Base-by-base conservation (phyloP, 2,329 filamentous ascomycete species). In the Fusarium palustre region DNA sequence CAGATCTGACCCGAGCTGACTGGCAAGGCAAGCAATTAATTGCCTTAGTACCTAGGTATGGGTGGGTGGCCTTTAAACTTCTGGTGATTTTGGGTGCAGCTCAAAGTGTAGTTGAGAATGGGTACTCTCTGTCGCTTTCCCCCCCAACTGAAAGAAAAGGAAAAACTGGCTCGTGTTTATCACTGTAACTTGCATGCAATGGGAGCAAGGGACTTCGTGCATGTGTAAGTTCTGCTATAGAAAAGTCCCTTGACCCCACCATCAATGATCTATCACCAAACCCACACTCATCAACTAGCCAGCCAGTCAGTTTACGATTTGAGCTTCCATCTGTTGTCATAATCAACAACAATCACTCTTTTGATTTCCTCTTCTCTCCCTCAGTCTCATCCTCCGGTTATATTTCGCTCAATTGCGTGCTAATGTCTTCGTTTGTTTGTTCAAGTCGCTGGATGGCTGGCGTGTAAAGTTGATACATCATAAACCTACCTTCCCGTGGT, bases 401-500 rank as follows among this genome's bases (percentile, higher is more conserved):
- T 13, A 30, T 24, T 15, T 52, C 18, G 48, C n/a, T 41, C 48
- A 28, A 41, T 41, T 30, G 34, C n/a, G 20, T 28, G n/a, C 16
- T 15, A 39, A 36, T 24, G 10, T 20, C 34, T 16, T 52, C 22
- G 15, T 24, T 36, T 22, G 7, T n/a, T 36, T 20, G 24, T 36
- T 20, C 13, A 52, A 52, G 13, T 36, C 7, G 13, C 24, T 28
- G 33, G 22, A n/a, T 50, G 25, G 57, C 34, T 60, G 33, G 33
- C 34, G 47, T 31, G n/a, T 13, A 46, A 61, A 72, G 47, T 60
- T 70, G 69, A 72, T 69, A 64, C 34, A 59, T 72, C 69, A 72
- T 39, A 62, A 59, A 36, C 25, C 42, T 41, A 49, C n/a, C n/a
- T n/a, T 47, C 57, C 56, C 64, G 47, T 66, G 65, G 57, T 45